phyloP scores from a whole-genome alignment of 2,329 filamentous ascomycete species.

The Xylariaceae sp. region DNA sequence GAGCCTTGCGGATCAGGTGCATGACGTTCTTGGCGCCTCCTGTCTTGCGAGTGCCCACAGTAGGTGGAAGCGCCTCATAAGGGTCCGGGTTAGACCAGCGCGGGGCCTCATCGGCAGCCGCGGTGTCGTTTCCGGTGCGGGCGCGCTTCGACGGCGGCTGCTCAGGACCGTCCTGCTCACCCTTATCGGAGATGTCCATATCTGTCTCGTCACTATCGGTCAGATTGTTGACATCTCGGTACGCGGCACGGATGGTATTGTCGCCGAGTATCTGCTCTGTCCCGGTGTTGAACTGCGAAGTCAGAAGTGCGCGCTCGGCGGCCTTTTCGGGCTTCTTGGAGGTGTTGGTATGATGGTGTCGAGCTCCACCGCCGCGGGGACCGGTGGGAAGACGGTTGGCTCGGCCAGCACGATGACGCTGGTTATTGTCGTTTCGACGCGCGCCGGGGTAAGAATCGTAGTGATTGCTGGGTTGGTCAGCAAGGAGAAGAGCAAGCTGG shows the following conservation, averaged over 20 bases:
- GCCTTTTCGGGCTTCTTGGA: conserved; percentile 10
- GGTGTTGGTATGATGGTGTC: conserved; percentile 8
- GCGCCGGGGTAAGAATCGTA: background rate
- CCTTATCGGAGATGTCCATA: conserved; percentile 59
- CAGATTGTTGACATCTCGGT: conserved; percentile 52
- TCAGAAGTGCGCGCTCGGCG: conserved; percentile 42
- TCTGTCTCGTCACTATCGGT: conserved; percentile 61
- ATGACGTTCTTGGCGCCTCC: conserved; percentile 67
- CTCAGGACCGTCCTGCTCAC: conserved; percentile 34
- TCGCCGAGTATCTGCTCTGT: conserved; percentile 46
- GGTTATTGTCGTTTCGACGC: background rate
- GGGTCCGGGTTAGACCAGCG: conserved; percentile 97
- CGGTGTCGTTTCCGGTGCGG: conserved; percentile 29
- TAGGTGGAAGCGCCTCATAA: conserved; percentile 81
- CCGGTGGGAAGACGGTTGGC: background rate
- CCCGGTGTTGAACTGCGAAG: conserved; percentile 37
- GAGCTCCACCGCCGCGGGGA: conserved; percentile 7
- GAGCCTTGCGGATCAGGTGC: conserved; percentile 85
- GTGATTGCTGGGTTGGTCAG: too few relatives aligned
- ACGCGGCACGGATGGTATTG: conserved; percentile 45
- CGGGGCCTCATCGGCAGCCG: conserved; percentile 48
- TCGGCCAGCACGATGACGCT: background rate
- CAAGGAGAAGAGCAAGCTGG: too few relatives aligned
- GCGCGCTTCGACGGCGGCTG: conserved; percentile 41
- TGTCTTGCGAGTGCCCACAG: conserved; percentile 62